These are phyloP conservation scores for Medicago truncatula DNA, from an alignment of 306 rosid genomes.

Conservation along the genomic window MtrunA17r5.0-ANR NC_053046.1:40550501-40551000, in stretches of 20 bases:
- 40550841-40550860: slow-evolving; percentile 50
- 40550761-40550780: slow-evolving; percentile 81
- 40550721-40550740: background rate
- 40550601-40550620: background rate
- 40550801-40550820: slow-evolving; percentile 46
- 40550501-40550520: slow-evolving; percentile 60
- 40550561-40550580: slow-evolving; percentile 46
- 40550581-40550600: slow-evolving; percentile 40
- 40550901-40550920: slow-evolving; percentile 42
- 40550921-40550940: slow-evolving; percentile 83
- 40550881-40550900: slow-evolving; percentile 65
- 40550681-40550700: background rate
- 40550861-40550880: slow-evolving; percentile 73
- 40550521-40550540: slow-evolving; percentile 49
- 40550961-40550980: slow-evolving; percentile 87
- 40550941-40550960: slow-evolving; percentile 82
- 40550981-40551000: slow-evolving; percentile 97
- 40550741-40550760: slow-evolving; percentile 73
- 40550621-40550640: slow-evolving; percentile 12
- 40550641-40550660: slow-evolving; percentile 14
- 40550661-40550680: background rate
- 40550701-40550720: background rate
- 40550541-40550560: slow-evolving; percentile 55
- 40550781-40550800: slow-evolving; percentile 66
- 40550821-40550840: slow-evolving; percentile 56